Evolutionary conservation across 768 basidiomycete species (phyloP).

Genomic region (Rhodotorula graminis): DNA sequence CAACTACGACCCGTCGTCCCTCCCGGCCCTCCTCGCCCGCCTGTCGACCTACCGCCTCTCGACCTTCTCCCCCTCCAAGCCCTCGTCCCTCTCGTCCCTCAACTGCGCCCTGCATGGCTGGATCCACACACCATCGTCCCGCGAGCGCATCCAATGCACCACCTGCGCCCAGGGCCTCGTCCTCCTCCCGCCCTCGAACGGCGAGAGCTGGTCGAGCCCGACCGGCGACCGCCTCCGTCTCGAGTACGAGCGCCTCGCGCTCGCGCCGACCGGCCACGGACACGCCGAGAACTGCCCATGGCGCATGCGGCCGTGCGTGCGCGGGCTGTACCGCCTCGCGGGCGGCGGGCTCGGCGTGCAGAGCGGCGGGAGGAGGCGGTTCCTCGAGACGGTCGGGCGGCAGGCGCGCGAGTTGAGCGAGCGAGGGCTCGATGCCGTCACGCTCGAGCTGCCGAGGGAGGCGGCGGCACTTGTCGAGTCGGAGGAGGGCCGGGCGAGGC

Average conservation of each 20-base stretch:
- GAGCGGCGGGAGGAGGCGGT: slow-evolving; percentile 11
- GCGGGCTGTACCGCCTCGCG: slow-evolving; percentile 12
- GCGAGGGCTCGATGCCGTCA: background rate
- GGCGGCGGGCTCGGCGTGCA: slow-evolving; percentile 12
- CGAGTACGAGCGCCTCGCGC: slow-evolving; percentile 13
- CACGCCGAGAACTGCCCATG: slow-evolving; percentile 28
- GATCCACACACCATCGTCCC: background rate
- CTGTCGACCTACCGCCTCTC: slow-evolving; percentile 26
- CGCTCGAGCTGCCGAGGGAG: slow-evolving; percentile 1
- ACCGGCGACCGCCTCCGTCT: background rate
- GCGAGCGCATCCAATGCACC: slow-evolving; percentile 27
- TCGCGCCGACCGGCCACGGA: background rate
- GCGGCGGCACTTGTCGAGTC: background rate
- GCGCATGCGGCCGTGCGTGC: slow-evolving; percentile 23
- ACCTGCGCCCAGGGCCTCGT: slow-evolving; percentile 22
- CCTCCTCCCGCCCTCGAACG: slow-evolving; percentile 15
- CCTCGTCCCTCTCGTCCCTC: slow-evolving; percentile 12
- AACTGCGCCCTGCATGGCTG: slow-evolving; percentile 27
- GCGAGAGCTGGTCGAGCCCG: background rate
- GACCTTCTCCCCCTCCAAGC: slow-evolving; percentile 28
- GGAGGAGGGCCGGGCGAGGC: background rate
- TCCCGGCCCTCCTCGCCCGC: slow-evolving; percentile 18
- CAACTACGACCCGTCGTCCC: slow-evolving; percentile 12
- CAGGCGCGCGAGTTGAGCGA: slow-evolving; percentile 14
- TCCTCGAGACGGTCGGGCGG: slow-evolving; percentile 13